phyloP scores from a whole-genome alignment of 1,139 yeast species.

The Kodamaea anthophila region DNA sequence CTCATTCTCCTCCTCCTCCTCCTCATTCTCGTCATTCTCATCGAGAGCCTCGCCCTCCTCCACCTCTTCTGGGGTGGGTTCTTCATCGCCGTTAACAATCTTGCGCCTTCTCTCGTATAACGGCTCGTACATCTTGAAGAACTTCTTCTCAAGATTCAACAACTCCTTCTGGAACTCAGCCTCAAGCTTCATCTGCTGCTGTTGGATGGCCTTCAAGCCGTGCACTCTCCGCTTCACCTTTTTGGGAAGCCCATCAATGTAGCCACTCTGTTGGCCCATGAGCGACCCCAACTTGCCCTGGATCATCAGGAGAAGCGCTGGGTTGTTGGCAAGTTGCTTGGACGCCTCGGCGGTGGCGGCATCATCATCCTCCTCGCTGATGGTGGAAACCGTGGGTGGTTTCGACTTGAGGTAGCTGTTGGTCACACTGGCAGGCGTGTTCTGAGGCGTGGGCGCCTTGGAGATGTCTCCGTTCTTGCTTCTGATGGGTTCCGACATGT shows the following conservation, averaged over 20 bases:
- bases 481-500: slow-evolving; percentile 66
- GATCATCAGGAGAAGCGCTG: slow-evolving; percentile 75
- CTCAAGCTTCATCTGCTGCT: slow-evolving; percentile 74
- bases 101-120: slow-evolving; percentile 68
- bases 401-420: slow-evolving; percentile 67
- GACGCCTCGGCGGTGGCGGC: slow-evolving; percentile 19
- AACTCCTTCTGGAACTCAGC: slow-evolving; percentile 89
- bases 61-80: slow-evolving; percentile 76
- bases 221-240: slow-evolving; percentile 69
- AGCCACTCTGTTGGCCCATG: slow-evolving; percentile 84
- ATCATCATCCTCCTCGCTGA: slow-evolving; percentile 54
- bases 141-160: slow-evolving; percentile 80
- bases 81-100: slow-evolving; percentile 64
- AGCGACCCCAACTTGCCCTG: slow-evolving; percentile 83
- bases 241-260: slow-evolving; percentile 73
- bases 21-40: slow-evolving; percentile 25
- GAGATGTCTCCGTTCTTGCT: slow-evolving; percentile 70
- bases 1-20: slow-evolving; percentile 16
- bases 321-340: slow-evolving; percentile 61
- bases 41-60: slow-evolving; percentile 68
- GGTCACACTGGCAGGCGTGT: slow-evolving; percentile 90
- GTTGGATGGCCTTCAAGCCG: slow-evolving; percentile 83
- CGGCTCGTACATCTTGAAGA: slow-evolving; percentile 67
- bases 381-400: slow-evolving; percentile 73
- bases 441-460: slow-evolving; percentile 97